Evolutionary conservation across 2,329 filamentous ascomycete genomes (phyloP), one percentile per base, ranked within the genome.

Genomic region (Apiospora hydei): DNA sequence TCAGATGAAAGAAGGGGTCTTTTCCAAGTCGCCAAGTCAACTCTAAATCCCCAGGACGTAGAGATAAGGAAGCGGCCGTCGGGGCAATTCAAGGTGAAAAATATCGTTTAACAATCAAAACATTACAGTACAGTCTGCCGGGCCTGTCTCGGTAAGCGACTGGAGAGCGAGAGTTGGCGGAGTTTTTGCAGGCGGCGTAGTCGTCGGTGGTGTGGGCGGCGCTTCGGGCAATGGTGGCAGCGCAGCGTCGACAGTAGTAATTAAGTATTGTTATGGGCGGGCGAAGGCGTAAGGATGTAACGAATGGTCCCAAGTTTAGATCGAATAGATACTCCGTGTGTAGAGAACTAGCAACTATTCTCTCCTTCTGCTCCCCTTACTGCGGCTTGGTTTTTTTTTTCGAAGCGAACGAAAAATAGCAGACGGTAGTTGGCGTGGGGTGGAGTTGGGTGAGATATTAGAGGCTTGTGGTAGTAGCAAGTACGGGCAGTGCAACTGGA

Each of bases 381-480:
- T 51, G 7, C 49, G 26, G 18, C 18, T 21, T 24, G 26, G 18
- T 47, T 21, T 24, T 57, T 57, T 26, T 57, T 26, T 21, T 61
- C 53, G 53, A 30, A 18, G 7, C 16, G 26, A n/a, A 30, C 53
- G 53, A 61, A 61, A 61, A 61, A 61, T 26, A 61, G 30, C 18
- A 53, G 49, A 53, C 49, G 53, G 4, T 4, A 1, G 57, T 41
- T 5, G 21, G 34, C 21, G 11, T 10, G 8, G 57, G 11, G 57
- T 64, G 57, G 57, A 64, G 57, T 14, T 14, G 51, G 18, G 51
- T 57, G 51, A 57, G 51, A 57, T 57, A 57, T 57, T 57, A 57
- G 51, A 57, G 51, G 14, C 51, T 5, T 57, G 51, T 64, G 34
- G 57, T 41, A 13, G 57, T 64, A 64, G 57, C 41, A 38, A 64